Percentiles rank a stretch among this genome's conserved stretches.
Evolutionary conservation across 495 filamentous ascomycete genomes (phyloP).

Genomic region (Hypoxylon fragiforme): DNA sequence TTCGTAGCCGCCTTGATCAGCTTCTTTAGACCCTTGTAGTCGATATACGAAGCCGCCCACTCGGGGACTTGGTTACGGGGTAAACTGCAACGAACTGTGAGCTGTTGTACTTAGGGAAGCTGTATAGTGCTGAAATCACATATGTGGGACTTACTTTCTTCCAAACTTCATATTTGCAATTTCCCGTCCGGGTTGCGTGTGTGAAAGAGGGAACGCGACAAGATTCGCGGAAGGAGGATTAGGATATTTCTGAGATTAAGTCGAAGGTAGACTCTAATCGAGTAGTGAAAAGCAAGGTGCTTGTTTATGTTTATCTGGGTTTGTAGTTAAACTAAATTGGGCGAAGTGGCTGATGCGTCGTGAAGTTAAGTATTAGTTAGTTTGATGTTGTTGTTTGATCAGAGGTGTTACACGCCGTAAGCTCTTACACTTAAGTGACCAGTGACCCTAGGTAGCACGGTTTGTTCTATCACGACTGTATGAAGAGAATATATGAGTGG

Average conservation of each 20-base stretch:
- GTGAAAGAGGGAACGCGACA: neutral
- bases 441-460: neutral
- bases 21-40: slow-evolving; percentile 96
- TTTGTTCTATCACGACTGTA: slow-evolving; percentile 1
- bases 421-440: no score
- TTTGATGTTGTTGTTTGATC: no score
- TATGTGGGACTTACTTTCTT: slow-evolving; percentile 55
- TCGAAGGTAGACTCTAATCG: neutral
- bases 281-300: neutral
- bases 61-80: slow-evolving; percentile 94
- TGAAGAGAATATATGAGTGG: no score
- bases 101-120: neutral
- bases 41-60: slow-evolving; percentile 90
- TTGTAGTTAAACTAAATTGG: neutral
- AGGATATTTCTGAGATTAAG: neutral
- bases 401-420: no score
- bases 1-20: slow-evolving; percentile 78
- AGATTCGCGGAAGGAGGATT: neutral
- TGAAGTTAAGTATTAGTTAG: slow-evolving; percentile 10
- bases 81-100: slow-evolving; percentile 58
- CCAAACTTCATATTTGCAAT: slow-evolving; percentile 74
- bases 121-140: neutral
- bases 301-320: no score
- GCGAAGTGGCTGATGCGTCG: slow-evolving; percentile 1
- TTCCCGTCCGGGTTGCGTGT: neutral